phyloP scores from a whole-genome alignment of 129 eudicot genomes.

The Centella asiatica region DNA sequence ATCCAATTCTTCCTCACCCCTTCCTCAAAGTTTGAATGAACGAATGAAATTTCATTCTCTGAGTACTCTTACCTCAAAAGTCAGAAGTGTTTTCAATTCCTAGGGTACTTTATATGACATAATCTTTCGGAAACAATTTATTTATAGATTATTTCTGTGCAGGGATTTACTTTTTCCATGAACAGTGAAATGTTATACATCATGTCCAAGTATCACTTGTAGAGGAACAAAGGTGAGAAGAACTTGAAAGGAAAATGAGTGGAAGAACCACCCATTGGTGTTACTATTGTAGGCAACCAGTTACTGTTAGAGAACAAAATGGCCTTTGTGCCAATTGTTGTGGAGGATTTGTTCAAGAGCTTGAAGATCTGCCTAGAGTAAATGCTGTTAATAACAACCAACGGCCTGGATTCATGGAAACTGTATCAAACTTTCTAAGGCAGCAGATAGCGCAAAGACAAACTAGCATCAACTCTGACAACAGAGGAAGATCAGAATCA shows the following conservation, averaged over 20 bases:
- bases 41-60: not conserved
- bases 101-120: constrained; percentile 1
- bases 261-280: constrained; percentile 62
- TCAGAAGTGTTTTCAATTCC: not conserved
- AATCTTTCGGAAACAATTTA: not conserved
- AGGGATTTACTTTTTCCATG: not conserved
- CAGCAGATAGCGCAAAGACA: constrained; percentile 34
- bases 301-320: constrained; percentile 33
- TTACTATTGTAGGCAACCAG: constrained; percentile 57
- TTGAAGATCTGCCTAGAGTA: constrained; percentile 36
- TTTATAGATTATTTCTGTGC: not conserved
- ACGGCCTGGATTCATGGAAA: constrained; percentile 56
- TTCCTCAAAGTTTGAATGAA: not conserved
- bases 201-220: constrained; percentile 1
- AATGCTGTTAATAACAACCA: constrained; percentile 25
- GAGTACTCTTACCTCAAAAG: not conserved
- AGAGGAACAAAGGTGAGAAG: constrained; percentile 8
- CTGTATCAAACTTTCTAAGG: constrained; percentile 52
- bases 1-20: too few relatives aligned
- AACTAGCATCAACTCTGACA: constrained; percentile 21
- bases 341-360: constrained; percentile 67
- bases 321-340: constrained; percentile 43
- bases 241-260: constrained; percentile 27
- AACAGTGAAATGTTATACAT: not conserved
- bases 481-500: constrained; percentile 27